phyloP scores from a whole-genome alignment of 306 rosid species.

The Vigna mungo region DNA sequence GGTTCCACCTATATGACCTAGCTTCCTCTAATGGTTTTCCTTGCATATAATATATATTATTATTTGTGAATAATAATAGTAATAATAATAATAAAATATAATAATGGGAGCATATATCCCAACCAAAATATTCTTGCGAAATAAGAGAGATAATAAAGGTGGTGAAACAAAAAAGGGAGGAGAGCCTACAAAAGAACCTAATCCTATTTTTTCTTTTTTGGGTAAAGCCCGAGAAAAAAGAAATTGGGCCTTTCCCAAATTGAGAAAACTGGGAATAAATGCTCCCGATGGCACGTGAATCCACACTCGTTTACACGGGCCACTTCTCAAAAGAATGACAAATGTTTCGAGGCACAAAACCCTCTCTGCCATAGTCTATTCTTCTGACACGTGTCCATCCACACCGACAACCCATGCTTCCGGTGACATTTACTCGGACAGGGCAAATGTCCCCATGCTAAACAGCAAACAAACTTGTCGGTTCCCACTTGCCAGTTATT shows the following conservation, averaged over 20 bases:
- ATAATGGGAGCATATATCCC: background rate
- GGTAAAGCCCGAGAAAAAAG: constrained; percentile 51
- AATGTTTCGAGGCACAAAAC: constrained; percentile 30
- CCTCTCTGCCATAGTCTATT: constrained; percentile 20
- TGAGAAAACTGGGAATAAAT: constrained; percentile 60
- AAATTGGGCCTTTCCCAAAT: constrained; percentile 55
- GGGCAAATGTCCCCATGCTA: background rate
- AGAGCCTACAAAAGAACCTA: constrained; percentile 41
- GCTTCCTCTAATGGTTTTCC: background rate
- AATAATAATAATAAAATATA: too few species aligned
- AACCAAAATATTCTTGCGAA: constrained; percentile 41
- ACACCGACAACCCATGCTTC: constrained; percentile 61
- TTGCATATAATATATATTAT: background rate
- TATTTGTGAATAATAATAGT: background rate
- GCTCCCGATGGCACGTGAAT: constrained; percentile 51
- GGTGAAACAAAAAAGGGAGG: constrained; percentile 1
- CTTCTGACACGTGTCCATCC: constrained; percentile 42
- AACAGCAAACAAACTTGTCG: constrained; percentile 67
- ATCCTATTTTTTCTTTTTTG: constrained; percentile 61
- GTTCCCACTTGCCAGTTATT: constrained; percentile 79
- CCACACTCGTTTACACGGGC: background rate
- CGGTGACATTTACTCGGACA: constrained; percentile 57
- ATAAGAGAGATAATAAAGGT: constrained; percentile 13
- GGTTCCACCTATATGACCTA: constrained; percentile 3
- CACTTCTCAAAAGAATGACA: background rate